A percentile compares a stretch with the other conserved stretches of the same genome.
Evolutionary conservation across 2,329 filamentous ascomycete genomes (phyloP).

Genomic region (Ceratocystis huliohia): DNA sequence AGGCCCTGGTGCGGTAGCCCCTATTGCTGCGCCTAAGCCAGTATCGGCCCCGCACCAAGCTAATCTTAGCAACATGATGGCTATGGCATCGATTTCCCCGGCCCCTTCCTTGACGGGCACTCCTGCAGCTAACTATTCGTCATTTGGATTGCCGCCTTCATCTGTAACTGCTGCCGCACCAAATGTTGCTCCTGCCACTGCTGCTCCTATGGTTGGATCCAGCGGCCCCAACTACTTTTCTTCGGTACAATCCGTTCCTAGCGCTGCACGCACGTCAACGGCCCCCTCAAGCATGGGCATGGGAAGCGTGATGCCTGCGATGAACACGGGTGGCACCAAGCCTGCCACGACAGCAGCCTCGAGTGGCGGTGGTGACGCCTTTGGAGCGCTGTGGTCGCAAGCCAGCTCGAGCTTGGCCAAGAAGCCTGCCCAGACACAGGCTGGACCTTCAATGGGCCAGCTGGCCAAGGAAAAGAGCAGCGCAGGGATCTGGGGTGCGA

Average conservation of each 20-base stretch:
- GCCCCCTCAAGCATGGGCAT: slow-evolving; percentile 28
- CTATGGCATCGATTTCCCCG: slow-evolving; percentile 69
- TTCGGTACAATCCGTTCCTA: slow-evolving; percentile 45
- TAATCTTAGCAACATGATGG: slow-evolving; percentile 67
- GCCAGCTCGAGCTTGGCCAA: slow-evolving; percentile 67
- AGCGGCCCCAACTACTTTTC: slow-evolving; percentile 89
- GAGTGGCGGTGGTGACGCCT: slow-evolving; percentile 62
- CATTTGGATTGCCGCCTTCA: slow-evolving; percentile 39
- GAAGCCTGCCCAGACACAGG: slow-evolving; percentile 44
- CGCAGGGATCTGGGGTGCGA: slow-evolving; percentile 82
- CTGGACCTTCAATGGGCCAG: slow-evolving; percentile 74
- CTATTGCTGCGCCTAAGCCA: slow-evolving; percentile 58
- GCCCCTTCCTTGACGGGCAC: slow-evolving; percentile 45
- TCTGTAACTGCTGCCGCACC: slow-evolving; percentile 25
- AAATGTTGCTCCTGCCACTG: slow-evolving; percentile 23
- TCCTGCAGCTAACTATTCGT: slow-evolving; percentile 50
- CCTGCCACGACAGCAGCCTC: slow-evolving; percentile 41
- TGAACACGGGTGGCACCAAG: slow-evolving; percentile 33
- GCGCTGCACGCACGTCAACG: slow-evolving; percentile 23
- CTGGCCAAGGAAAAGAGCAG: slow-evolving; percentile 97
- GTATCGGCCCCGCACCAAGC: slow-evolving; percentile 70
- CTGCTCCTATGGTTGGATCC: slow-evolving; percentile 46
- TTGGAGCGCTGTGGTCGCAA: slow-evolving; percentile 73
- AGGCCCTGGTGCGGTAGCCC: slow-evolving; percentile 34
- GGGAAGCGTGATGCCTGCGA: slow-evolving; percentile 38